A percentile compares a stretch with the other conserved stretches of the same genome.
Conservation (phyloP, 192 early-diverging fungal genomes). For the Gaertneriomyces sp. region DNA sequence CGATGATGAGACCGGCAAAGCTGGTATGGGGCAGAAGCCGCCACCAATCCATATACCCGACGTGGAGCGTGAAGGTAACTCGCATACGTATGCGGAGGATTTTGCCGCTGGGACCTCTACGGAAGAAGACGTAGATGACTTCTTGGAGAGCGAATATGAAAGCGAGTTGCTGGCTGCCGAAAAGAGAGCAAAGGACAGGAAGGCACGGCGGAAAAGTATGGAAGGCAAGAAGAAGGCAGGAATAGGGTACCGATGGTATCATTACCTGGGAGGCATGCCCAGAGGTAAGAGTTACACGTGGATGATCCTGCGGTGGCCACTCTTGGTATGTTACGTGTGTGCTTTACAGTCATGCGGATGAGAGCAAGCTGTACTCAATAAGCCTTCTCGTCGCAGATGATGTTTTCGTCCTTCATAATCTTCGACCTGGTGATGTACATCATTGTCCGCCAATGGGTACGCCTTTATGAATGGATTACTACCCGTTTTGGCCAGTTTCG, state of each 20-base stretch:
- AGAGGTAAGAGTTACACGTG: conserved; percentile 15
- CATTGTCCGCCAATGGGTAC: conserved; percentile 42
- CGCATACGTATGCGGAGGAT: background rate
- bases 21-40: background rate
- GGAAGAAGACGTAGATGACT: conserved; percentile 18
- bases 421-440: conserved; percentile 62
- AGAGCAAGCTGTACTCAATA: background rate
- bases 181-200: conserved; percentile 1
- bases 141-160: conserved; percentile 20
- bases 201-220: background rate
- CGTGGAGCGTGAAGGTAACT: background rate
- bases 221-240: background rate
- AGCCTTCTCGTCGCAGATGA: conserved; percentile 15
- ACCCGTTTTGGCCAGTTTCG: conserved; percentile 59
- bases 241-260: background rate
- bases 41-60: conserved; percentile 1
- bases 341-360: background rate
- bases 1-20: background rate
- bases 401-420: conserved; percentile 54
- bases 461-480: conserved; percentile 58
- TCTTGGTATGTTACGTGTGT: conserved; percentile 12
- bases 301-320: conserved; percentile 27
- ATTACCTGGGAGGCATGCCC: background rate
- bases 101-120: conserved; percentile 20
- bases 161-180: conserved; percentile 23